Conservation (phyloP, 345 rosid species). For the Populus simonii region DNA sequence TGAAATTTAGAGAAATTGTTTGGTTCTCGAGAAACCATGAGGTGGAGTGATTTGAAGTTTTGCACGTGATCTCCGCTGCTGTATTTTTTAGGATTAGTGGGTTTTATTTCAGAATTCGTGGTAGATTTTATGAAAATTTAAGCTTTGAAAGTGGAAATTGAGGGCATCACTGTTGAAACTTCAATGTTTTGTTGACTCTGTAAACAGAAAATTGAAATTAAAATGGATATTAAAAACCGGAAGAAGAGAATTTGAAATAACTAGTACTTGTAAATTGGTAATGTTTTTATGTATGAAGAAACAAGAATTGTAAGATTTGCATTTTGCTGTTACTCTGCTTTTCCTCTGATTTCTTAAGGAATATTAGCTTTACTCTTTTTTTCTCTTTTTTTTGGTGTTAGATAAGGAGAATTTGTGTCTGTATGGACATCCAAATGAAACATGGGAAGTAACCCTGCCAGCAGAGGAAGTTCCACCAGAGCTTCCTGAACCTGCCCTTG, state of each 20-base stretch:
- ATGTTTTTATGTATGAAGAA: not conserved
- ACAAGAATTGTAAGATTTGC: not conserved
- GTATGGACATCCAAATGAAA: constrained; percentile 87
- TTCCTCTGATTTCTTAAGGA: not conserved
- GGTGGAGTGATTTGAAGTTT: constrained; percentile 1
- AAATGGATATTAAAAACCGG: not conserved
- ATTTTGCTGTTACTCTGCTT: not conserved
- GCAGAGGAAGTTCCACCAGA: constrained; percentile 97
- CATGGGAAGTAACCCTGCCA: constrained; percentile 92
- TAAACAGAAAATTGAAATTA: not conserved
- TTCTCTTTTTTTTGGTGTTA: constrained; percentile 12
- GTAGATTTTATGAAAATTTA: not conserved
- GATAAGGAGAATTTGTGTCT: constrained; percentile 95
- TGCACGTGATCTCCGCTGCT: not conserved
- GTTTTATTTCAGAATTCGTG: not conserved
- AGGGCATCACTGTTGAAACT: not conserved
- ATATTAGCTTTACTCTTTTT: not conserved
- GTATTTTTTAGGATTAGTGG: not conserved
- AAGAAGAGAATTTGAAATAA: not conserved
- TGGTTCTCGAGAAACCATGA: constrained; percentile 1
- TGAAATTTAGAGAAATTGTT: not conserved
- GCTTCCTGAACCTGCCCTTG: constrained; percentile 97
- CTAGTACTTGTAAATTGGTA: not conserved
- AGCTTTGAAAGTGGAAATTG: not conserved
- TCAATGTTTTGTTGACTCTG: not conserved